Evolutionary conservation across 257 asterid species (phyloP).

Genomic region (Jaltomata sinuosa): DNA sequence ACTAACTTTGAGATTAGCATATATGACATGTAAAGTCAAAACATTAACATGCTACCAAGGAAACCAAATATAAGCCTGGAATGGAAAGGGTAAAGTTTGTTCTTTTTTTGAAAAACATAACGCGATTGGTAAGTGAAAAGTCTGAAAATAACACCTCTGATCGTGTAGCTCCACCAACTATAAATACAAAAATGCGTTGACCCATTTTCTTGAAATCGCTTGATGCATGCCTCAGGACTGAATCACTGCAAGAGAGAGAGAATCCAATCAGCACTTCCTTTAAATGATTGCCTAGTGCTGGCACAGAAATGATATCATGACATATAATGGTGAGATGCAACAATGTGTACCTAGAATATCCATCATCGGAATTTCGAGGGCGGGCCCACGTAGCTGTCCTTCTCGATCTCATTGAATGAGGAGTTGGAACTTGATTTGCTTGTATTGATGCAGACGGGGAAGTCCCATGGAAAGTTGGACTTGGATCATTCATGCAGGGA

Average conservation of each 20-base stretch:
- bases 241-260: constrained; percentile 54
- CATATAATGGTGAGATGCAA: background rate
- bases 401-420: constrained; percentile 96
- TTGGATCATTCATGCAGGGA: constrained; percentile 97
- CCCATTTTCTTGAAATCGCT: constrained; percentile 97
- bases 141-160: constrained; percentile 63
- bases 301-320: background rate
- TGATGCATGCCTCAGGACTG: constrained; percentile 82
- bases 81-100: background rate
- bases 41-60: background rate
- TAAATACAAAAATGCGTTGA: constrained; percentile 89
- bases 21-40: background rate
- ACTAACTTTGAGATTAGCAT: constrained; percentile 1
- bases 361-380: constrained; percentile 93
- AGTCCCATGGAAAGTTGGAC: constrained; percentile 71
- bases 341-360: constrained; percentile 73
- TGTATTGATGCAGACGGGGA: constrained; percentile 44
- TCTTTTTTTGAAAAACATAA: background rate
- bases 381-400: constrained; percentile 98
- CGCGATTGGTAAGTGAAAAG: background rate
- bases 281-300: background rate
- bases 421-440: constrained; percentile 46
- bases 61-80: background rate
- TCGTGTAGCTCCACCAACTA: constrained; percentile 98
- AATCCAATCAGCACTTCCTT: background rate